Conservation (phyloP, 495 filamentous ascomycete genomes). For the Penicillium paxilli region DNA sequence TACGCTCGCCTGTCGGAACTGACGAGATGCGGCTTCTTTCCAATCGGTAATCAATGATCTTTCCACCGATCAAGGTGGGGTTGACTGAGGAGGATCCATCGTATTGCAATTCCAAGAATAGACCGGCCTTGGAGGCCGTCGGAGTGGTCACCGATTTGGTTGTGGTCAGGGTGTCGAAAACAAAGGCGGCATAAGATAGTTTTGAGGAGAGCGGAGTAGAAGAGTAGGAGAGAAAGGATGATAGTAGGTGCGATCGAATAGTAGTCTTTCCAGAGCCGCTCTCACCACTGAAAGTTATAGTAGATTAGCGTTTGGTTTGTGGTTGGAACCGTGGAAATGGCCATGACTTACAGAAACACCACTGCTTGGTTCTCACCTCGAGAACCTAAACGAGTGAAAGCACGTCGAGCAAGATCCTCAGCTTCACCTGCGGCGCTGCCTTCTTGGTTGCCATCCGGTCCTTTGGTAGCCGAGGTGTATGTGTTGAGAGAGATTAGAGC, state of each 20-base stretch:
- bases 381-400: slow-evolving; percentile 81
- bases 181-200: slow-evolving; percentile 86
- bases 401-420: slow-evolving; percentile 83
- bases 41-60: slow-evolving; percentile 88
- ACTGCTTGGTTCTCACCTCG: slow-evolving; percentile 91
- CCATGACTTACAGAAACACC: slow-evolving; percentile 78
- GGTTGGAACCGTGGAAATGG: neutral
- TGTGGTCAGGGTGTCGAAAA: slow-evolving; percentile 94
- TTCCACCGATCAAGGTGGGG: slow-evolving; percentile 86
- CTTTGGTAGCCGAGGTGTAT: slow-evolving; percentile 82
- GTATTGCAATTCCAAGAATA: slow-evolving; percentile 95
- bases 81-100: slow-evolving; percentile 79
- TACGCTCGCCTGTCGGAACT: slow-evolving; percentile 92
- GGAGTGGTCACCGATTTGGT: slow-evolving; percentile 97
- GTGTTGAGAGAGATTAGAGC: slow-evolving; percentile 90
- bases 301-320: neutral
- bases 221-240: slow-evolving; percentile 79
- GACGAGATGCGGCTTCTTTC: slow-evolving; percentile 87
- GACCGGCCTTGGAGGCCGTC: slow-evolving; percentile 90
- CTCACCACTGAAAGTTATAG: slow-evolving; percentile 73
- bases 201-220: slow-evolving; percentile 91
- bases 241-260: slow-evolving; percentile 81
- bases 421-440: slow-evolving; percentile 85
- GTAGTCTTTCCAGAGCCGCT: slow-evolving; percentile 96
- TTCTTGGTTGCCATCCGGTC: slow-evolving; percentile 83